These are phyloP conservation scores for Calonectria naviculata DNA, from an alignment of 2,329 filamentous ascomycete genomes.

Conservation along the genomic window DNA sequence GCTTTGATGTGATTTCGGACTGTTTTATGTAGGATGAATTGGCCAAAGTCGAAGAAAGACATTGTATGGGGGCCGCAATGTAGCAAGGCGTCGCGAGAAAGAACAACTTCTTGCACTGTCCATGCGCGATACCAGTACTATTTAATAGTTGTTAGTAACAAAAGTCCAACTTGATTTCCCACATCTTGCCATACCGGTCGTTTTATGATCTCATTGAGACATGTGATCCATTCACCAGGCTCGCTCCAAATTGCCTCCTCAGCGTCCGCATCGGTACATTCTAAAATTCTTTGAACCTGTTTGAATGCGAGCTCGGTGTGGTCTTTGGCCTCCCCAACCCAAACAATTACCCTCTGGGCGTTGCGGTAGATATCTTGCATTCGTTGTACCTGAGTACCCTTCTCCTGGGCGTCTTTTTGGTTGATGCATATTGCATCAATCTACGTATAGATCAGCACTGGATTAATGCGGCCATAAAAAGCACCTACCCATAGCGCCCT, in stretches of 20 bases:
- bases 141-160: neutral
- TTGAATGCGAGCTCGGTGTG: slow-evolving; percentile 14
- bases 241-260: slow-evolving; percentile 11
- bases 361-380: slow-evolving; percentile 39
- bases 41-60: slow-evolving; percentile 22
- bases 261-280: neutral
- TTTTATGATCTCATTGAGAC: slow-evolving; percentile 18
- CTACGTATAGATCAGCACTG: neutral
- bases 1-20: slow-evolving; percentile 3
- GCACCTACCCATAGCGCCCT: slow-evolving; percentile 19
- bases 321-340: slow-evolving; percentile 17
- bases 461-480: neutral
- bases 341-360: slow-evolving; percentile 17
- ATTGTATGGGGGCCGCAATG: slow-evolving; percentile 9
- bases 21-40: slow-evolving; percentile 2
- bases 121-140: slow-evolving; percentile 16
- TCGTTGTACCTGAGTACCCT: slow-evolving; percentile 35
- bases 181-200: neutral
- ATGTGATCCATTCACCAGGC: slow-evolving; percentile 11
- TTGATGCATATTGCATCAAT: slow-evolving; percentile 43
- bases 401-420: slow-evolving; percentile 37
- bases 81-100: slow-evolving; percentile 1
- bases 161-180: no score
- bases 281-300: slow-evolving; percentile 4
- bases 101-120: slow-evolving; percentile 23